Evolutionary conservation across 2,329 filamentous ascomycete species (phyloP), one percentile per base, ranked within the genome.

Genomic region (Botryosphaeria agaves): DNA sequence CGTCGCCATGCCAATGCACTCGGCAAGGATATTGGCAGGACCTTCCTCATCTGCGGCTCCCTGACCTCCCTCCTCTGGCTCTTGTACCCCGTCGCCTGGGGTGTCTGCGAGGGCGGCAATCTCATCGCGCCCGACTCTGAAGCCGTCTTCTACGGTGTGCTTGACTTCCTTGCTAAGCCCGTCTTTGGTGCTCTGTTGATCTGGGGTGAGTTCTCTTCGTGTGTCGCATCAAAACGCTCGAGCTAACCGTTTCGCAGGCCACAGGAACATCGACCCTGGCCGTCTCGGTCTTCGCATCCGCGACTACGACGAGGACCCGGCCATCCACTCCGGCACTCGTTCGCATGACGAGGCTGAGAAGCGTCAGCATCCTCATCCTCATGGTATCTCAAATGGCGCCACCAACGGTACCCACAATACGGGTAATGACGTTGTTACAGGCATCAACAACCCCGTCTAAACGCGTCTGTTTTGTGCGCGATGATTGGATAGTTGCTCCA

Each of bases 131-230:
- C 71, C 0, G 74, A 80, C 43, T 69, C 66, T 0, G 75, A 80
- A 44, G 70, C 71, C 7, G 53, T 76, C 34, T 77, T 79, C 46
- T 81, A 80, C 43, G 72, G 73, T 25, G 53, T 78, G 3, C 58
- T 81, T 0, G 75, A 80, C 35, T 49, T 78, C 4, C 36, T 76
- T 3, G 64, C 73, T 5, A 79, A 78, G 53, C 69, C 71, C 0
- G 56, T 66, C 6, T 79, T 78, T 38, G 69, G 69, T 11, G 55
- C 59, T 8, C 44, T 76, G 1, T 58, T 80, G 1, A 53, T 80
- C 29, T 70, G 57, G 52, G 70, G n/a, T n/a, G n/a, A n/a, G n/a
- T n/a, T n/a, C n/a, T n/a, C n/a, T n/a, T n/a, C n/a, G n/a, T n/a
- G n/a, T n/a, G n/a, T n/a, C n/a, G n/a, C n/a, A n/a, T n/a, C n/a